These are phyloP conservation scores for Saturnispora zaruensis DNA, from an alignment of 805 yeast species.

Conservation along the genomic window DNA sequence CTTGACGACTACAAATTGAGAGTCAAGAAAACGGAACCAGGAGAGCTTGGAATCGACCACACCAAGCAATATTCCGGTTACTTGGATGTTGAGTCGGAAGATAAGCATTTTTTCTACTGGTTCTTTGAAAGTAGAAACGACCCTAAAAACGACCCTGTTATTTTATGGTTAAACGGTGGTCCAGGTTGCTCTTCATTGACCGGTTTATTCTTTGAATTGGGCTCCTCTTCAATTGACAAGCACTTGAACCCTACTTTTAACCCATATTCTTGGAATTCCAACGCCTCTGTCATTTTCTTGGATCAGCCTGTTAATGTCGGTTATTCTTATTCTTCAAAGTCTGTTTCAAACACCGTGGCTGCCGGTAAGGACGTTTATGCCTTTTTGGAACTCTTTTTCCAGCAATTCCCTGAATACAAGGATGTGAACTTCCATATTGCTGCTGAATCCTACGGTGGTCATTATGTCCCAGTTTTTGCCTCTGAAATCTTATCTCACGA, in stretches of 20 bases:
- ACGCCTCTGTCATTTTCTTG: slow-evolving; percentile 82
- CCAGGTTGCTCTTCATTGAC: slow-evolving; percentile 93
- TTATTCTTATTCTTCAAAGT: slow-evolving; percentile 64
- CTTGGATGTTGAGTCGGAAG: slow-evolving; percentile 56
- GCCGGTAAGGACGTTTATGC: slow-evolving; percentile 86
- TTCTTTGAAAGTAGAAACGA: slow-evolving; percentile 86
- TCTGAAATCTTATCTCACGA: slow-evolving; percentile 46
- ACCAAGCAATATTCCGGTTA: slow-evolving; percentile 72
- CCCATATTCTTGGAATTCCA: slow-evolving; percentile 84
- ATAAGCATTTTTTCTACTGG: slow-evolving; percentile 90
- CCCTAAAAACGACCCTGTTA: slow-evolving; percentile 77
- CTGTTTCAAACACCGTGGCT: slow-evolving; percentile 60
- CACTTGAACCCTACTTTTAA: slow-evolving; percentile 63
- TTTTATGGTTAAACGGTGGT: slow-evolving; percentile 89
- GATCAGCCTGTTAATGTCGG: slow-evolving; percentile 96
- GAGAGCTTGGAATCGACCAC: slow-evolving; percentile 46
- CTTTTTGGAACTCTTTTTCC: slow-evolving; percentile 75
- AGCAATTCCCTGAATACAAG: slow-evolving; percentile 67
- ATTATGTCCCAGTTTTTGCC: slow-evolving; percentile 66
- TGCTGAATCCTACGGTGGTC: slow-evolving; percentile 83
- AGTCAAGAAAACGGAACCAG: slow-evolving; percentile 40
- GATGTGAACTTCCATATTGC: slow-evolving; percentile 62
- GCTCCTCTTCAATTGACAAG: slow-evolving; percentile 69
- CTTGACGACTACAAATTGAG: slow-evolving; percentile 41
- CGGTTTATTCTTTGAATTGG: slow-evolving; percentile 85